Evolutionary conservation across 208 protist genomes (phyloP).

Genomic region (Plasmodiophora brassicae): DNA sequence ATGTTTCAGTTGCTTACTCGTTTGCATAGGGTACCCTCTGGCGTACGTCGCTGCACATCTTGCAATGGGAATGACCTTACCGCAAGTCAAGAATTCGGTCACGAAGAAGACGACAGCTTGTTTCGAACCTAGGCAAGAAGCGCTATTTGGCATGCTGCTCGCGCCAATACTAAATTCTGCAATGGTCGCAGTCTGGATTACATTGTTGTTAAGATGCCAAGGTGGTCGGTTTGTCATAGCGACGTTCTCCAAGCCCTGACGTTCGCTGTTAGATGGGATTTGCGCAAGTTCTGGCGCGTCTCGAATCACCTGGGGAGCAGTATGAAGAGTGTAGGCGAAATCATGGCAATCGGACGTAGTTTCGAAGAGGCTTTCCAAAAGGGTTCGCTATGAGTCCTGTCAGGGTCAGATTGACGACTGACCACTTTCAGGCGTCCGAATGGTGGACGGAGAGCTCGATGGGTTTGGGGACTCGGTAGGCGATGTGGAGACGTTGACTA

Average conservation of each 20-base stretch:
- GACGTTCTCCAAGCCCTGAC: neutral
- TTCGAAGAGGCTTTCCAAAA: slow-evolving; percentile 97
- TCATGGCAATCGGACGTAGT: slow-evolving; percentile 94
- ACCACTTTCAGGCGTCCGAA: slow-evolving; percentile 8
- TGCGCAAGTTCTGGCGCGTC: slow-evolving; percentile 43
- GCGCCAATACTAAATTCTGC: neutral
- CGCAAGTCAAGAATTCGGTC: slow-evolving; percentile 61
- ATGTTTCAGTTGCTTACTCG: neutral
- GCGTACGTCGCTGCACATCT: slow-evolving; percentile 95
- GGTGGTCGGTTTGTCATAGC: slow-evolving; percentile 69
- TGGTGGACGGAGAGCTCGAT: slow-evolving; percentile 38
- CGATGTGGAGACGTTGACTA: neutral
- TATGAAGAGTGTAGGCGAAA: slow-evolving; percentile 51
- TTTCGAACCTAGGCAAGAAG: slow-evolving; percentile 82
- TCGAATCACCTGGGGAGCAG: neutral
- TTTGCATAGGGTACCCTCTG: slow-evolving; percentile 82
- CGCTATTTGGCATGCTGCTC: neutral
- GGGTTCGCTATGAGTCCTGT: slow-evolving; percentile 80
- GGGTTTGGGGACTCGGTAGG: slow-evolving; percentile 37
- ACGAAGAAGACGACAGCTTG: slow-evolving; percentile 83
- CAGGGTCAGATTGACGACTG: neutral
- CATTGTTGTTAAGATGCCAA: slow-evolving; percentile 86
- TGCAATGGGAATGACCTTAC: slow-evolving; percentile 70
- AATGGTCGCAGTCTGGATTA: slow-evolving; percentile 86
- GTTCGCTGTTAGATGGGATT: slow-evolving; percentile 20